A percentile compares a stretch with the other conserved stretches of the same genome.
These are phyloP conservation scores for Ogataea sp. DNA, from an alignment of 805 yeast species.

Conservation along the genomic window DNA sequence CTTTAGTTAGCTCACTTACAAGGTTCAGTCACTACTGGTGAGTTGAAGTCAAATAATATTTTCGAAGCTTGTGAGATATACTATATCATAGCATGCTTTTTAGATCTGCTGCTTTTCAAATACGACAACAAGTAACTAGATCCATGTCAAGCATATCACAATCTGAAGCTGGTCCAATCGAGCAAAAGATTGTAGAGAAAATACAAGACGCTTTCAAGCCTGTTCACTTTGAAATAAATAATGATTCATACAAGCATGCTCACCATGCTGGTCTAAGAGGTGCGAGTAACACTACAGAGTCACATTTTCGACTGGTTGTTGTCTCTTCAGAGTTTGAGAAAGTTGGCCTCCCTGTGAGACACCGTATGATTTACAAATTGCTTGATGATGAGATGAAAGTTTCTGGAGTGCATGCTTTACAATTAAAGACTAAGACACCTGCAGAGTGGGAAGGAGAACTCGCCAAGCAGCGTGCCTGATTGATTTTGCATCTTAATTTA, in stretches of 20 bases:
- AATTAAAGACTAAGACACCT: slow-evolving; percentile 72
- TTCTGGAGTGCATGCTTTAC: slow-evolving; percentile 82
- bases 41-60: too few species aligned
- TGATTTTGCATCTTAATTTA: not conserved
- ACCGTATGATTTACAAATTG: slow-evolving; percentile 61
- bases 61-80: too few species aligned
- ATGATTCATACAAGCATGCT: slow-evolving; percentile 84
- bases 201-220: slow-evolving; percentile 37
- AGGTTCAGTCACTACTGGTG: too few species aligned
- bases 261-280: slow-evolving; percentile 80
- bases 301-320: slow-evolving; percentile 73
- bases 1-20: too few species aligned
- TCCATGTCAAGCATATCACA: not conserved
- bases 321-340: slow-evolving; percentile 66
- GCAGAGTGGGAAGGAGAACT: slow-evolving; percentile 34
- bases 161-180: slow-evolving; percentile 31
- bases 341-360: slow-evolving; percentile 62
- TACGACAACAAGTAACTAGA: too few species aligned
- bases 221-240: slow-evolving; percentile 41
- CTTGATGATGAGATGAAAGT: slow-evolving; percentile 64
- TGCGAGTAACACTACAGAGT: slow-evolving; percentile 63
- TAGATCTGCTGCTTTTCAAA: too few species aligned
- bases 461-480: not conserved
- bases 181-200: slow-evolving; percentile 37
- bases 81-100: too few species aligned